Evolutionary conservation across 441 rosid genomes (phyloP), one percentile per base, ranked within the genome.

Genomic region (Croton setiger): DNA sequence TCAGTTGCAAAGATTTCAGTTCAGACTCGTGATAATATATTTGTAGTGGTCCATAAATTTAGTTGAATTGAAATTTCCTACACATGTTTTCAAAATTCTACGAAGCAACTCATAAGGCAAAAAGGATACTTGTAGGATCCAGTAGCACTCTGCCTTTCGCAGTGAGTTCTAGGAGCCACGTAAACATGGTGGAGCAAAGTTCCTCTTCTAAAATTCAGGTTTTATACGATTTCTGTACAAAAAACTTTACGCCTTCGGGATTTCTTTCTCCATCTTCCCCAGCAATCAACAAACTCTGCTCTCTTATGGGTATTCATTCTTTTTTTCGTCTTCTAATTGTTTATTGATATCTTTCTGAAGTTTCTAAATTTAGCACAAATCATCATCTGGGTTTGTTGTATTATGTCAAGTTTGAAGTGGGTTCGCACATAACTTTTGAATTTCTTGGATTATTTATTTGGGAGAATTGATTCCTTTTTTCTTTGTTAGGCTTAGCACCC

Each of bases 301-400:
- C 93, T 77, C 82, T 88, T n/a, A 35, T 94, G 84, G 97, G 98
- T 94, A 91, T 66, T 70, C 67, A n/a, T n/a, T n/a, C n/a, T n/a
- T 63, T 71, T 41, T 49, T 35, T 57, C 33, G 12, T 27, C 2
- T 27, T 27, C 31, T 27, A 27, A 9, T n/a, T 3, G 56, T 53
- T 47, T 60, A 51, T 31, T 36, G 11, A 23, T 48, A 8, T 41
- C 5, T 60, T 23, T 11, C 21, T 61, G 0, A 14, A 18, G 14
- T n/a, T 23, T 35, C 49, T 9, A 54, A 52, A 11, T 41, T 72
- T 75, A 48, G 57, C 4, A 59, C 20, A 15, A 48, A 47, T 72
- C 76, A 47, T 71, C 55, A 51, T 63, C 15, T 60, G 81, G 69
- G 73, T 70, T 78, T 68, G 54, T 62, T 15, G 52, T 57, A 51